A percentile compares a stretch with the other conserved stretches of the same genome.
Evolutionary conservation across 2,329 filamentous ascomycete species (phyloP).

Genomic region (Xylaria sp.): DNA sequence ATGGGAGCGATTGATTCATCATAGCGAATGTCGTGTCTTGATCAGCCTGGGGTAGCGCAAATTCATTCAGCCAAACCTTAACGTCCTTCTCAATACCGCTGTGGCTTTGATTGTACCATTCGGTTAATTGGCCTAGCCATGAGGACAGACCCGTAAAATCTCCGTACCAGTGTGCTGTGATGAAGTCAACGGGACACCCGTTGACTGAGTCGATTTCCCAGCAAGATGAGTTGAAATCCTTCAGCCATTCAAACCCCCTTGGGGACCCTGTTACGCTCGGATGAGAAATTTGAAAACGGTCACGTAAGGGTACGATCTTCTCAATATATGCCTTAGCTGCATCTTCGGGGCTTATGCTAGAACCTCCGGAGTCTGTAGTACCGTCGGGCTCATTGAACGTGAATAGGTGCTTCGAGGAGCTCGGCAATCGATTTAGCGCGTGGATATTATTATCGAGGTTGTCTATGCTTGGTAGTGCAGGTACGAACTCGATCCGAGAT

Average conservation of each 20-base stretch:
- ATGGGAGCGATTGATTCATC: slow-evolving; percentile 54
- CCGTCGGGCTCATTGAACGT: slow-evolving; percentile 58
- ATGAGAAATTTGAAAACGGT: slow-evolving; percentile 54
- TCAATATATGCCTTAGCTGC: slow-evolving; percentile 53
- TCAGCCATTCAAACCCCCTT: slow-evolving; percentile 54
- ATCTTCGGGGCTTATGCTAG: slow-evolving; percentile 52
- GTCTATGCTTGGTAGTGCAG: slow-evolving; percentile 53
- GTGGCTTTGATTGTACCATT: slow-evolving; percentile 50
- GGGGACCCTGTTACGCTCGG: slow-evolving; percentile 55
- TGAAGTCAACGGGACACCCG: slow-evolving; percentile 55
- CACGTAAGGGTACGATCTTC: slow-evolving; percentile 51
- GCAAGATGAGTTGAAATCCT: slow-evolving; percentile 54
- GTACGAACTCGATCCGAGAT: slow-evolving; percentile 51
- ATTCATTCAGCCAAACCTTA: slow-evolving; percentile 54
- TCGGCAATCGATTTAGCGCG: slow-evolving; percentile 46
- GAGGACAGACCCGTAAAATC: slow-evolving; percentile 50
- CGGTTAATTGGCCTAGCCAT: slow-evolving; percentile 51
- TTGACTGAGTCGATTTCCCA: slow-evolving; percentile 51
- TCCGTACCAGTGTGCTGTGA: slow-evolving; percentile 56
- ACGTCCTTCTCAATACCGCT: slow-evolving; percentile 38
- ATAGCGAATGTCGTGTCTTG: slow-evolving; percentile 51
- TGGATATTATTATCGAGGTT: slow-evolving; percentile 47
- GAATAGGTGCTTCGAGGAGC: slow-evolving; percentile 53
- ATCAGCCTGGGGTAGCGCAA: slow-evolving; percentile 52
- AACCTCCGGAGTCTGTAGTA: slow-evolving; percentile 53